These are phyloP conservation scores for Ascocoryne sarcoides DNA, from an alignment of 2,329 filamentous ascomycete species.

Conservation along the genomic window DNA sequence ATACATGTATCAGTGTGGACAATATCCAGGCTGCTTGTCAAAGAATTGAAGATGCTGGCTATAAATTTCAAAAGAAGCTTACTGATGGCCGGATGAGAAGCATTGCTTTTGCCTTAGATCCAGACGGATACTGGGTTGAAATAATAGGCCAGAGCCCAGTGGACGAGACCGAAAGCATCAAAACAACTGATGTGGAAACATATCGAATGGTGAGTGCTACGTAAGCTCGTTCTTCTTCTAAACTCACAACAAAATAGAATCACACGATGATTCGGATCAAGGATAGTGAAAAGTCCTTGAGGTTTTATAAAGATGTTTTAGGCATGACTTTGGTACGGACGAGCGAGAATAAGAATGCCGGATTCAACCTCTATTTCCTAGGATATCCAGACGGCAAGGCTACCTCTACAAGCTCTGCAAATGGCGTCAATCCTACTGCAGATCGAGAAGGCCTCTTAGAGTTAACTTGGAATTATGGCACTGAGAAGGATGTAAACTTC, in stretches of 20 bases:
- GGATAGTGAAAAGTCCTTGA: slow-evolving; percentile 61
- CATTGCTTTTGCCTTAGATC: slow-evolving; percentile 86
- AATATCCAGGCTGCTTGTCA: slow-evolving; percentile 84
- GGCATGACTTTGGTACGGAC: slow-evolving; percentile 80
- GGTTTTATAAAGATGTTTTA: slow-evolving; percentile 77
- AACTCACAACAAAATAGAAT: slow-evolving; percentile 46
- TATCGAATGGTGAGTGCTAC: slow-evolving; percentile 56
- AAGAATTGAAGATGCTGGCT: slow-evolving; percentile 81
- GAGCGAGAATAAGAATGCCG: slow-evolving; percentile 56
- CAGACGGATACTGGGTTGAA: slow-evolving; percentile 81
- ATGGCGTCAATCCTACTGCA: slow-evolving; percentile 49
- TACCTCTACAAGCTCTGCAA: slow-evolving; percentile 42
- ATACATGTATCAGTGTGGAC: slow-evolving; percentile 76
- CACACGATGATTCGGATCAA: slow-evolving; percentile 96
- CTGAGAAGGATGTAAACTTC: slow-evolving; percentile 77
- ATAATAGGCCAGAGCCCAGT: slow-evolving; percentile 64
- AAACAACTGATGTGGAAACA: slow-evolving; percentile 61
- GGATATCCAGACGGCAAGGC: slow-evolving; percentile 60
- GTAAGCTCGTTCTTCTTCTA: too few species aligned
- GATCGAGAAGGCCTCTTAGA: slow-evolving; percentile 79
- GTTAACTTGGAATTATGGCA: slow-evolving; percentile 76
- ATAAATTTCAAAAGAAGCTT: slow-evolving; percentile 92
- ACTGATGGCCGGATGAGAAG: slow-evolving; percentile 77
- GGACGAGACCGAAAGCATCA: slow-evolving; percentile 63
- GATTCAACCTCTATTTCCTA: slow-evolving; percentile 90